Evolutionary conservation across 768 basidiomycete species (phyloP).

Genomic region (Suillus discolor): DNA sequence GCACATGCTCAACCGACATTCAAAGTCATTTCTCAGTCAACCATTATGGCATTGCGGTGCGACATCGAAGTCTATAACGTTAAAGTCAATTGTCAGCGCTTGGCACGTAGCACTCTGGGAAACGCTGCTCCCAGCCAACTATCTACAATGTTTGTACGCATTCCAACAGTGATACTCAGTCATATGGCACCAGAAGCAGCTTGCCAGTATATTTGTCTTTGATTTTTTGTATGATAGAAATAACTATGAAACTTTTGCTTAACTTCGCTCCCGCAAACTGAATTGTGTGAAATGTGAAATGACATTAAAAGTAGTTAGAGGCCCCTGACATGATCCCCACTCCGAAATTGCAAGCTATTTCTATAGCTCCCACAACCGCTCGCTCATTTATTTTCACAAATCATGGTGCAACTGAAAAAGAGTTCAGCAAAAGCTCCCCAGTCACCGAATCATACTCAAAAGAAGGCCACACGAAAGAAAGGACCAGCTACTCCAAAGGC

Average conservation of each 20-base stretch:
- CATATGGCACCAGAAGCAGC: not conserved
- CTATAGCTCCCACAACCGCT: too few relatives aligned
- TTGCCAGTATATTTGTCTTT: too few relatives aligned
- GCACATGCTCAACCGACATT: not conserved
- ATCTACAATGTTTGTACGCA: too few relatives aligned
- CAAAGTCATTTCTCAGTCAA: not conserved
- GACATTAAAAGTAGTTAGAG: not conserved
- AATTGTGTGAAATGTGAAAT: not conserved
- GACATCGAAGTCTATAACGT: not conserved
- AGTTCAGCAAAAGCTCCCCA: not conserved
- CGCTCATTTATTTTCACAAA: not conserved
- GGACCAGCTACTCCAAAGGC: not conserved
- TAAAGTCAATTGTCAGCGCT: not conserved
- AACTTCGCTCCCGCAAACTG: too few relatives aligned
- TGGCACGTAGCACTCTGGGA: not conserved
- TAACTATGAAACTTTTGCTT: too few relatives aligned
- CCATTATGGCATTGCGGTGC: not conserved
- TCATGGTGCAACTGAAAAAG: not conserved
- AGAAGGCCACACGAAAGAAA: not conserved
- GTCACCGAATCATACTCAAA: not conserved
- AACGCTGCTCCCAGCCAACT: too few relatives aligned
- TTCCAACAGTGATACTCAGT: not conserved
- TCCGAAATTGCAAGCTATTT: not conserved
- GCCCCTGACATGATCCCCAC: not conserved
- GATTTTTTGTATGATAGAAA: too few relatives aligned